Evolutionary conservation across 495 filamentous ascomycete genomes (phyloP).

Genomic region (Corynascus novoguineensis): DNA sequence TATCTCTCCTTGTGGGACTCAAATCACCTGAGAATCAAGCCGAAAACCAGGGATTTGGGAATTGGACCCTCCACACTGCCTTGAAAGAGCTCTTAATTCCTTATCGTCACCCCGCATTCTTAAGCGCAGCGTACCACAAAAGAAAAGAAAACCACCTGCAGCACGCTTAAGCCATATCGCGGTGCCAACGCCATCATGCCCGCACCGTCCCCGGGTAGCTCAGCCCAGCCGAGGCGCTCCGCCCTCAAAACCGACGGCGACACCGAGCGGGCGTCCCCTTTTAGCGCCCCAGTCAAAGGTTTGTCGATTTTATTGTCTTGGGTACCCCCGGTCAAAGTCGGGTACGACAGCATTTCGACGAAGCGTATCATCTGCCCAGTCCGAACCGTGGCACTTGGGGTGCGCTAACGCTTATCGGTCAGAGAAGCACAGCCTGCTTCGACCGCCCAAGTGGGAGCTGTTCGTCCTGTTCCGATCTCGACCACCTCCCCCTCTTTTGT

Average conservation of each 20-base stretch:
- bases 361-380: neutral
- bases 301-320: constrained; percentile 13
- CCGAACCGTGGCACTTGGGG: neutral
- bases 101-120: neutral
- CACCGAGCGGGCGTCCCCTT: constrained; percentile 30
- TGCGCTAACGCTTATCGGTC: neutral
- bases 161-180: neutral
- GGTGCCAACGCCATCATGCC: constrained; percentile 19
- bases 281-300: constrained; percentile 41
- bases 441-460: neutral
- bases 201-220: constrained; percentile 18
- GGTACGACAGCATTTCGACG: neutral
- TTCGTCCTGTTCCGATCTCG: neutral
- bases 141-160: neutral
- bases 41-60: too few relatives aligned
- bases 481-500: neutral
- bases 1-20: too few relatives aligned
- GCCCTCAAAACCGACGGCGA: constrained; percentile 43
- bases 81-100: neutral
- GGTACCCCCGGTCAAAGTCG: neutral
- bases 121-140: neutral
- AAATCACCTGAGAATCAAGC: too few relatives aligned
- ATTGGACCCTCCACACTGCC: too few relatives aligned
- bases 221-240: constrained; percentile 36
- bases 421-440: neutral